Evolutionary conservation across 2,329 filamentous ascomycete species (phyloP).

Genomic region (Ophiostoma tasmaniense): DNA sequence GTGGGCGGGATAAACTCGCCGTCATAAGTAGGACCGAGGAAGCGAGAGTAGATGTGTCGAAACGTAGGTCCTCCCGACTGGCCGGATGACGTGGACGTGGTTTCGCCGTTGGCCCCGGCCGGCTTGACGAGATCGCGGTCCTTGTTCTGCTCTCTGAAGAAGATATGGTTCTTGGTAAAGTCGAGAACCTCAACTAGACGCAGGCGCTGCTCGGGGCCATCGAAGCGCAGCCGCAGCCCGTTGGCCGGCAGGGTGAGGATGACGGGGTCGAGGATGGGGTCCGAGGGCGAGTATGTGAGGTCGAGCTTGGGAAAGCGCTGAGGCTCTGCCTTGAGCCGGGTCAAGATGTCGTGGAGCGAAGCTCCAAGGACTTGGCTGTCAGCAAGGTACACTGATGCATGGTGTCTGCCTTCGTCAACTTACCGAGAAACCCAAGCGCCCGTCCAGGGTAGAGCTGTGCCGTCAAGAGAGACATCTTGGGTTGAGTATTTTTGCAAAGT

Average conservation of each 20-base stretch:
- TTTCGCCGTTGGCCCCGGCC: slow-evolving; percentile 23
- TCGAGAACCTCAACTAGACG: slow-evolving; percentile 86
- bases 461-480: slow-evolving; percentile 38
- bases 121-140: slow-evolving; percentile 69
- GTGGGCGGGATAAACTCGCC: slow-evolving; percentile 74
- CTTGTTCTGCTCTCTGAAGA: slow-evolving; percentile 61
- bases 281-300: slow-evolving; percentile 65
- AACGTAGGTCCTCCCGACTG: slow-evolving; percentile 60
- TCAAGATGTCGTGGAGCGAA: slow-evolving; percentile 82
- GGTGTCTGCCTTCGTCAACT: neutral
- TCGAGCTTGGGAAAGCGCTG: slow-evolving; percentile 76
- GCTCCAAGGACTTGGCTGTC: slow-evolving; percentile 64
- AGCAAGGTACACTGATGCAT: slow-evolving; percentile 11
- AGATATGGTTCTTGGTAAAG: slow-evolving; percentile 75
- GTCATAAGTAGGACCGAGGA: slow-evolving; percentile 89
- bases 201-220: slow-evolving; percentile 84
- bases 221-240: slow-evolving; percentile 82
- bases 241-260: slow-evolving; percentile 71
- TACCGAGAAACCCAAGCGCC: slow-evolving; percentile 54
- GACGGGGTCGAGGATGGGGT: slow-evolving; percentile 68
- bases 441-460: slow-evolving; percentile 60
- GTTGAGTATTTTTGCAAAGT: neutral
- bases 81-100: neutral
- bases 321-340: slow-evolving; percentile 79
- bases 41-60: slow-evolving; percentile 79